Evolutionary conservation across 108 stramenopile species (phyloP), one percentile per base, ranked within the genome.

Genomic region (Cyclostephanos tholiformis): DNA sequence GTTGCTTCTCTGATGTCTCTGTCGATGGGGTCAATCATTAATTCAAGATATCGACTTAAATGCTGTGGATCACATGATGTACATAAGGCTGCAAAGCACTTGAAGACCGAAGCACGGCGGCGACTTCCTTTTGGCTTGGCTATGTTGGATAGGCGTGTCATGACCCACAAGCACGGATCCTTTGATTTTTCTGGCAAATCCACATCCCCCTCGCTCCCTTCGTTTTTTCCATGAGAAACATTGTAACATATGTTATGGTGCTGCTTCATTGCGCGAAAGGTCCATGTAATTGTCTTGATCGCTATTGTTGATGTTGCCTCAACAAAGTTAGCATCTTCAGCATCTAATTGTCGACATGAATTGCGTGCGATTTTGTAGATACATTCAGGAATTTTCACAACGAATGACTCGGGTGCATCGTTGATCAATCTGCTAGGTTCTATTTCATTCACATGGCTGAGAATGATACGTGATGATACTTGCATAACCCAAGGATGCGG

Each of bases 1-100:
- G 72, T 63, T 13, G 83, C 74, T 63, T 95, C 95, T 62, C 84
- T 67, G 11, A 83, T 82, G n/a, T 82, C 76, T 61, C 95, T 91
- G 61, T 93, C 84, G 13, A 93, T 60, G 19, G 91, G 89, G 50
- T 90, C 91, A 55, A 95, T 75, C 80, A 95, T 88, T 48, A 95
- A 58, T 61, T 88, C 89, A 67, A 95, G 51, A 69, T 91, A 81
- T 13, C 77, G 85, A 55, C 62, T 71, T 14, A 93, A 62, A 9
- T 85, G 46, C 14, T 85, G 67, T 19, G 77, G 76, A 38, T 75
- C 60, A 29, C 82, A 85, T 12, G 64, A 67, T 12, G 82, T 78
- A 4, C 81, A 72, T 61, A 95, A 80, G 4, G 95, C 89, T 26
- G 91, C 95, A 80, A 88, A 95, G 55, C 91, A 90, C 66, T 93